Conservation (phyloP, 805 yeast species). For the Clavispora asparagi region DNA sequence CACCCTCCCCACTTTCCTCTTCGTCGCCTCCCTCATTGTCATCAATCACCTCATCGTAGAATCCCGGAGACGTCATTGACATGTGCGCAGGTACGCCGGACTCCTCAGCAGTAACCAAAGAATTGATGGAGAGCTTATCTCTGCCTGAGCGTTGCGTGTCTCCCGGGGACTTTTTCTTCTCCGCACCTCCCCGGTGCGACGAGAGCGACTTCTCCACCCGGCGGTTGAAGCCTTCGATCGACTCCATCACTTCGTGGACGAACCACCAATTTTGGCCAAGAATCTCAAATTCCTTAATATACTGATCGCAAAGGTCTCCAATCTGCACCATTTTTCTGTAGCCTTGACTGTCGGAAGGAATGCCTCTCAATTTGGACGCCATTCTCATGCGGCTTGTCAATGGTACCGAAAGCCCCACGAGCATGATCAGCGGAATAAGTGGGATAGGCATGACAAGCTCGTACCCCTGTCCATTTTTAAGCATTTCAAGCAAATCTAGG, state of each 20-base stretch:
- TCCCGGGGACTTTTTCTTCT: not conserved
- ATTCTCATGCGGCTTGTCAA: constrained; percentile 8
- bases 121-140: constrained; percentile 7
- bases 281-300: constrained; percentile 6
- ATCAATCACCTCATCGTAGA: constrained; percentile 12
- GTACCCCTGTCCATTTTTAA: constrained; percentile 10
- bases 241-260: constrained; percentile 9
- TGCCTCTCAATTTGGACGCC: constrained; percentile 1
- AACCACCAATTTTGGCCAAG: constrained; percentile 15
- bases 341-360: not conserved
- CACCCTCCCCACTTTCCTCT: not conserved
- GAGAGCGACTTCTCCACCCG: not conserved
- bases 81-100: constrained; percentile 9
- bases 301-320: constrained; percentile 2
- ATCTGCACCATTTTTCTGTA: not conserved
- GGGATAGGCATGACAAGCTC: constrained; percentile 11
- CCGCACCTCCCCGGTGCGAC: not conserved
- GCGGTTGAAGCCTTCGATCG: constrained; percentile 4
- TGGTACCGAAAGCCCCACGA: constrained; percentile 13
- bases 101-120: constrained; percentile 9
- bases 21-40: constrained; percentile 8
- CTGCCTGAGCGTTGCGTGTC: not conserved
- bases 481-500: constrained; percentile 4
- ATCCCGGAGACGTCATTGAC: constrained; percentile 15
- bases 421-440: constrained; percentile 14